Base-by-base conservation (phyloP, 2,329 filamentous ascomycete species). In the Xylaria digitata region DNA sequence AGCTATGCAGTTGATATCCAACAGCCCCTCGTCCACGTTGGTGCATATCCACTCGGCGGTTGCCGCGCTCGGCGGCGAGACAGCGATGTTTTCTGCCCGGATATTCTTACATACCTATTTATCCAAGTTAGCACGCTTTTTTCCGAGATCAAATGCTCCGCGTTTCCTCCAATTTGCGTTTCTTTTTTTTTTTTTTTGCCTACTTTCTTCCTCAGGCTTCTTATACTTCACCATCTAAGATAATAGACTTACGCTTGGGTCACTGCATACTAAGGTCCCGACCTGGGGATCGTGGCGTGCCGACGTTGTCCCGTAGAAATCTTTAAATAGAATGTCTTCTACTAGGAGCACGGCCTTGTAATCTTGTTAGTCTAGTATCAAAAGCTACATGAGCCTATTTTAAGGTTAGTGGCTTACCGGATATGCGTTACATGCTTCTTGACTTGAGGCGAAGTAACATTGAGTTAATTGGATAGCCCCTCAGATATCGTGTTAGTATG, bases 271-370 rank as follows among this genome's bases (percentile, higher is more conserved):
- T 8, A 72, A 63, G 6, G 46, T 58, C 5, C 69, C 70, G n/a
- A 72, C 70, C 30, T 63, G 34, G 0, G 70, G 70, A 42, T 71
- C 66, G 46, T 72, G 65, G 21, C 58, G 43, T 74, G 7, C 52
- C 42, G 71, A 60, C 30, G 84, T 87, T 3, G 79, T 84, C 17
- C 87, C 86, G 26, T 77, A 76, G 74, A 89, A 83, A 70, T 87
- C 84, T 57, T 79, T 81, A 73, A 89, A 84, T 21, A 79, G 75
- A 45, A 89, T 78, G 67, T 88, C 83, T 46, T 81, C 81, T 69
- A 89, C 87, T 11, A 82, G 86, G 66, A 89, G 65, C 13, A 76
- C 59, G 21, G 72, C 63, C 85, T 86, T 21, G 1, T 2, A 21
- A 46, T 50, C 1, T 1, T 4, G 15, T 66, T 9, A 66, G 48